These are phyloP conservation scores for Vitis hybrid DNA, from an alignment of 177 flowering plant genomes.

Conservation along the genomic window DNA sequence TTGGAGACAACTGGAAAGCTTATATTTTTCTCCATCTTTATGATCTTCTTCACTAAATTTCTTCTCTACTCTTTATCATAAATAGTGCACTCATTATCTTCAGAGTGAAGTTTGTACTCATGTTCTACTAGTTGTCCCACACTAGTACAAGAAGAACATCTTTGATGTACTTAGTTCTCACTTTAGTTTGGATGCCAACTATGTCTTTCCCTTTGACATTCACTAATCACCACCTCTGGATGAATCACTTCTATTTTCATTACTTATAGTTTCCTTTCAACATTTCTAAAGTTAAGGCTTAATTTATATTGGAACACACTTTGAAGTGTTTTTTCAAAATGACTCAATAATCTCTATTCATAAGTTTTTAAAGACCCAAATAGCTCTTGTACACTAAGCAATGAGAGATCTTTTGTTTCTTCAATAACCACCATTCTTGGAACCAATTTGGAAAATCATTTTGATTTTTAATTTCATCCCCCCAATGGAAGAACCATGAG, in stretches of 20 bases:
- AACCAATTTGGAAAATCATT: too few species aligned
- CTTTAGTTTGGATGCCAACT: background rate
- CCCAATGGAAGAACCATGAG: too few species aligned
- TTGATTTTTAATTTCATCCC: too few species aligned
- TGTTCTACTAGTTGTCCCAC: slow-evolving; percentile 5
- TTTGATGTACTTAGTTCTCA: background rate
- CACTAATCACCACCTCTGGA: too few species aligned
- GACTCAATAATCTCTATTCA: background rate
- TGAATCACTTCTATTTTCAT: too few species aligned
- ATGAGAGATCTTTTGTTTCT: background rate
- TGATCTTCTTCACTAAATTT: too few species aligned
- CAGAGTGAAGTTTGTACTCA: background rate
- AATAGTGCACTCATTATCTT: background rate
- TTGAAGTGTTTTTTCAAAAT: background rate
- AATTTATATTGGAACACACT: background rate
- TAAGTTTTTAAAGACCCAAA: background rate
- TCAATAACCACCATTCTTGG: too few species aligned
- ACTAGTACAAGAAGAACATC: slow-evolving; percentile 13
- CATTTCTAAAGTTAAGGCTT: background rate
- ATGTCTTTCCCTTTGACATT: background rate
- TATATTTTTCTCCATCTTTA: too few species aligned
- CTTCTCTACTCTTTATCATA: background rate
- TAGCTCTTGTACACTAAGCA: background rate
- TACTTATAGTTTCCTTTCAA: too few species aligned
- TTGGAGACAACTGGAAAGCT: too few species aligned